Conservation (phyloP, 1,139 yeast genomes). For the Candida pseudoviswanathii region DNA sequence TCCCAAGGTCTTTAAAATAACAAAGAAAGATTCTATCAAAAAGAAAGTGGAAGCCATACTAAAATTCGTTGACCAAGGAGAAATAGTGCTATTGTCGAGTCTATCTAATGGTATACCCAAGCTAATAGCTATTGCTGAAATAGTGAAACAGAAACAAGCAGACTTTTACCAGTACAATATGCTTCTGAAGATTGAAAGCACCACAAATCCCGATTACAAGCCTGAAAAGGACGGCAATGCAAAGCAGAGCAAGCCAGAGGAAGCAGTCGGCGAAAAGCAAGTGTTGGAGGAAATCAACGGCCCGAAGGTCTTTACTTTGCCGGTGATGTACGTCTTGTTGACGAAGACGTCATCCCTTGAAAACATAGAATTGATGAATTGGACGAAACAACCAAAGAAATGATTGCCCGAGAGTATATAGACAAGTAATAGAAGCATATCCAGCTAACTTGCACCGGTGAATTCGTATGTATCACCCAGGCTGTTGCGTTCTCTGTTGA, state of each 20-base stretch:
- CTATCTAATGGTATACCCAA: slow-evolving; percentile 26
- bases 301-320: slow-evolving; percentile 22
- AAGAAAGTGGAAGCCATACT: slow-evolving; percentile 20
- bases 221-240: slow-evolving; percentile 4
- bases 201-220: slow-evolving; percentile 15
- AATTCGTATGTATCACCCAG: too few relatives aligned
- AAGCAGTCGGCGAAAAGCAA: slow-evolving; percentile 10
- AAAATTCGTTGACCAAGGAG: slow-evolving; percentile 11
- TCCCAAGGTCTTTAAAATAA: slow-evolving; percentile 17
- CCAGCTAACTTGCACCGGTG: too few relatives aligned
- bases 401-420: background rate
- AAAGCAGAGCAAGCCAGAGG: slow-evolving; percentile 6
- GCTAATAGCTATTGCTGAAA: slow-evolving; percentile 29
- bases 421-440: too few relatives aligned
- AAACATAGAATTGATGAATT: slow-evolving; percentile 12
- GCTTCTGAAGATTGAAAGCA: slow-evolving; percentile 10
- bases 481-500: background rate
- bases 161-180: slow-evolving; percentile 15
- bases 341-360: slow-evolving; percentile 7
- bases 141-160: slow-evolving; percentile 21
- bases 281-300: slow-evolving; percentile 17
- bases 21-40: slow-evolving; percentile 31
- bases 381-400: slow-evolving; percentile 16
- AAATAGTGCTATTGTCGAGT: slow-evolving; percentile 19
- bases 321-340: slow-evolving; percentile 23